These are phyloP conservation scores for Porcisia hertigi DNA, from an alignment of 208 protist genomes.

Conservation along the genomic window DNA sequence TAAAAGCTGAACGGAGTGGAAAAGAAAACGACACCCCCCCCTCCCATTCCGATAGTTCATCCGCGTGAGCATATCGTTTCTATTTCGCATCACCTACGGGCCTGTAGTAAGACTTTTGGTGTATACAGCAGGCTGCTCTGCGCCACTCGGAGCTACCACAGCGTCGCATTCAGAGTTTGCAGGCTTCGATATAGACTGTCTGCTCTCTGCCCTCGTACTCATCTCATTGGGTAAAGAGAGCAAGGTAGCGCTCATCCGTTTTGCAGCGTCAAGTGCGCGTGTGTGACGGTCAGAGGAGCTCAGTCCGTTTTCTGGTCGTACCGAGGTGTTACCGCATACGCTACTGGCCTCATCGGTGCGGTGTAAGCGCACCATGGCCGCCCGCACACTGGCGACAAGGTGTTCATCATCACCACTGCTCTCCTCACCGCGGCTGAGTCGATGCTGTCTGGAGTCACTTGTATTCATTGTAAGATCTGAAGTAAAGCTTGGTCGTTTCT, in stretches of 20 bases:
- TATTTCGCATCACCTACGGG: background rate
- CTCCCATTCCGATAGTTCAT: background rate
- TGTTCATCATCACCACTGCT: constrained; percentile 17
- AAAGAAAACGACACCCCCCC: background rate
- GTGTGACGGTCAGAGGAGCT: background rate
- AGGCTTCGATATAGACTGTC: background rate
- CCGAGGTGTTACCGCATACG: background rate
- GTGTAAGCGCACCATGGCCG: constrained; percentile 2
- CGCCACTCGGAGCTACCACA: no score
- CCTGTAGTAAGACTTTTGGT: background rate
- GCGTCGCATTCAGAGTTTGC: background rate
- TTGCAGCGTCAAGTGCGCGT: background rate
- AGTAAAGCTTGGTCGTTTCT: constrained; percentile 3
- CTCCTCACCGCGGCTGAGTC: background rate
- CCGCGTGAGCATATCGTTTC: background rate
- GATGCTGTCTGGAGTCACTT: background rate
- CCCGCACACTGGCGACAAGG: constrained; percentile 3
- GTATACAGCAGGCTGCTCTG: background rate
- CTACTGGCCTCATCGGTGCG: background rate
- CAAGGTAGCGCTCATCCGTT: background rate
- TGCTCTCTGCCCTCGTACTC: background rate
- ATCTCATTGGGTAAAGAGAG: background rate
- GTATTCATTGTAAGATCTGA: background rate
- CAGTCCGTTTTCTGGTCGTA: background rate
- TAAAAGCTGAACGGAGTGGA: background rate